Conservation (phyloP, 2,329 filamentous ascomycete genomes). For the Diaporthe vaccinii region DNA sequence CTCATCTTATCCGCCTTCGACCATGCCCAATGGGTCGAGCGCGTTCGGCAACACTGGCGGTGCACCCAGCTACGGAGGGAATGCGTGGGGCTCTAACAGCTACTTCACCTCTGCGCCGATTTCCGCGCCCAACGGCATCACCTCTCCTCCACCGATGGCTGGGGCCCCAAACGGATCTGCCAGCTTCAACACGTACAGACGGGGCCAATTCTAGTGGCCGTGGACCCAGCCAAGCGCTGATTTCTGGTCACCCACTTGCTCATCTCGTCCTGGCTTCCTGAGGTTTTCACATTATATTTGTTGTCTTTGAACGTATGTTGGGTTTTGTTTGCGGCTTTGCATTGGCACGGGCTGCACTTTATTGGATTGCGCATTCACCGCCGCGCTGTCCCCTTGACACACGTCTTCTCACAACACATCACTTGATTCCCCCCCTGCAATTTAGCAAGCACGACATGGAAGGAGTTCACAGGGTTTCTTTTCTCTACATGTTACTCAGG, state of each 20-base stretch:
- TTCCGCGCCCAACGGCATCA: conserved; percentile 3
- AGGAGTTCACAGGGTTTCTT: conserved; percentile 38
- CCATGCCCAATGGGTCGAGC: conserved; percentile 13
- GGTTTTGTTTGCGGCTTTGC: conserved; percentile 21
- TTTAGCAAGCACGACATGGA: conserved; percentile 35
- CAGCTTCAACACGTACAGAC: conserved; percentile 17
- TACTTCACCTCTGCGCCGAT: conserved; percentile 13
- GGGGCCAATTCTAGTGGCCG: conserved; percentile 22
- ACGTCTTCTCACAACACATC: conserved; percentile 19
- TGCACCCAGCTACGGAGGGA: conserved; percentile 11
- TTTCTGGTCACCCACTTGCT: background rate
- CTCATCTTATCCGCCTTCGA: conserved; percentile 23
- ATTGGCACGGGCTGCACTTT: conserved; percentile 23
- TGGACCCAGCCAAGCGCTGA: background rate
- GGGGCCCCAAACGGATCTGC: conserved; percentile 11
- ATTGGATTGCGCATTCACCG: conserved; percentile 29
- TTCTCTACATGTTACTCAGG: conserved; percentile 27
- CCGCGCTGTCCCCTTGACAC: conserved; percentile 20
- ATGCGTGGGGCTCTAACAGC: conserved; percentile 30
- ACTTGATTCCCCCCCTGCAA: conserved; percentile 38
- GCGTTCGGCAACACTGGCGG: conserved; percentile 10
- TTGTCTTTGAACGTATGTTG: background rate
- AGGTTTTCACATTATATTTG: conserved; percentile 13
- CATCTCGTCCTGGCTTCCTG: background rate
- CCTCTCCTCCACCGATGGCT: conserved; percentile 1